A percentile compares a stretch with the other conserved stretches of the same genome.
phyloP scores from a whole-genome alignment of 371 early-diverging fungal species.

The Mucor ambiguus region DNA sequence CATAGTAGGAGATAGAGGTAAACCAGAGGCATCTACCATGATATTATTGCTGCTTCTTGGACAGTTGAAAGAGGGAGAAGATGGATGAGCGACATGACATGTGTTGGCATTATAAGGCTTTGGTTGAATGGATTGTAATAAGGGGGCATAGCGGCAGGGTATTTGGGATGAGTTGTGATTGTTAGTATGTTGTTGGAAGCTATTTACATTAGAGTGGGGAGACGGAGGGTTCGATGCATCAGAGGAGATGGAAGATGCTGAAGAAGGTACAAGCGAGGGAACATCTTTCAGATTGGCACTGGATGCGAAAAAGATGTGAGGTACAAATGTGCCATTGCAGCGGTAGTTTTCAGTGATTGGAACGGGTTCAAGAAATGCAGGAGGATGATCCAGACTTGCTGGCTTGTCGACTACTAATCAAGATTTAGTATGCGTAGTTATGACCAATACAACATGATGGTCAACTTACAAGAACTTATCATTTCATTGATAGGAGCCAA shows the following conservation, averaged over 20 bases:
- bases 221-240: conserved; percentile 19
- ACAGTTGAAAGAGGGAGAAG: background rate
- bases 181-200: background rate
- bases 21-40: background rate
- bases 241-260: conserved; percentile 18
- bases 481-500: background rate
- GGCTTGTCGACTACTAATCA: background rate
- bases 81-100: background rate
- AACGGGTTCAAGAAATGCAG: conserved; percentile 17
- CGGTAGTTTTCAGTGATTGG: background rate
- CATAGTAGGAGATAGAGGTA: conserved; percentile 18
- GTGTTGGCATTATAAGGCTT: background rate
- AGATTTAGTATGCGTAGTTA: background rate
- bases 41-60: background rate
- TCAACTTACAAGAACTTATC: background rate
- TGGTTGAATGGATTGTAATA: conserved; percentile 5
- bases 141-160: background rate
- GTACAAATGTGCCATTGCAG: background rate
- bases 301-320: background rate
- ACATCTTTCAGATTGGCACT: background rate
- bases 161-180: background rate
- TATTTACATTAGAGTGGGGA: conserved; percentile 1
- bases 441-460: background rate
- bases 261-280: conserved; percentile 14
- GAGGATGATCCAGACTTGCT: background rate